Evolutionary conservation across 768 basidiomycete genomes (phyloP).

Genomic region (Cantharellus cinnabarinus): DNA sequence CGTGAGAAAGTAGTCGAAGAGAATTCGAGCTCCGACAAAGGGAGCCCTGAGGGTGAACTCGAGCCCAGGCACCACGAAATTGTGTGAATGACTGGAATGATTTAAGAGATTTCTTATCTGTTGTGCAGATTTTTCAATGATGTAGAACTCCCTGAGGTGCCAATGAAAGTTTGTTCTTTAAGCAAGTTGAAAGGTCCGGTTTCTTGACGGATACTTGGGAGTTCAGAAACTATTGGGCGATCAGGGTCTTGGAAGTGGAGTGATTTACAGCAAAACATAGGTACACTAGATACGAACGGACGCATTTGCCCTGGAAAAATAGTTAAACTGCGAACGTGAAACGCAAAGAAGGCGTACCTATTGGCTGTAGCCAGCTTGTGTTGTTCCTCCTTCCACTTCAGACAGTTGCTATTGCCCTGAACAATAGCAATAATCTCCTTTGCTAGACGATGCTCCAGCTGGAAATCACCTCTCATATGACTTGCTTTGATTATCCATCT

Average conservation of each 20-base stretch:
- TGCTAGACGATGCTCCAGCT: conserved; percentile 50
- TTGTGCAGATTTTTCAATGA: too few species aligned
- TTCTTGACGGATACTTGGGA: too few species aligned
- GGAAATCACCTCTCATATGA: conserved; percentile 33
- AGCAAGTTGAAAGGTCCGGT: too few species aligned
- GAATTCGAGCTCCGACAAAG: background rate
- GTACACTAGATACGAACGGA: background rate
- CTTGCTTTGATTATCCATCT: conserved; percentile 49
- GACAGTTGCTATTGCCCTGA: conserved; percentile 32
- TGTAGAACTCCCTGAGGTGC: too few species aligned
- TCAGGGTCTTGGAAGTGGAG: too few species aligned
- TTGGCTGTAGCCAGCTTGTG: conserved; percentile 60
- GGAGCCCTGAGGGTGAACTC: background rate
- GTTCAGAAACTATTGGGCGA: too few species aligned
- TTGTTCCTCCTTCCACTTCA: conserved; percentile 38
- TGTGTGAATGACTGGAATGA: too few species aligned
- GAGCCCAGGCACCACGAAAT: too few species aligned
- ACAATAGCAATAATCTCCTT: conserved; percentile 55
- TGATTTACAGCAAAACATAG: too few species aligned
- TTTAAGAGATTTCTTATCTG: too few species aligned
- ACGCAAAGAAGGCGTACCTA: conserved; percentile 29
- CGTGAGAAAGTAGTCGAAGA: background rate
- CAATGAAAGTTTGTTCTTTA: too few species aligned
- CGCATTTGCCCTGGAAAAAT: background rate
- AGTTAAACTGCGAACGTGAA: background rate